phyloP scores from a whole-genome alignment of 2,329 filamentous ascomycete genomes.

The Ceratocystis destructans region DNA sequence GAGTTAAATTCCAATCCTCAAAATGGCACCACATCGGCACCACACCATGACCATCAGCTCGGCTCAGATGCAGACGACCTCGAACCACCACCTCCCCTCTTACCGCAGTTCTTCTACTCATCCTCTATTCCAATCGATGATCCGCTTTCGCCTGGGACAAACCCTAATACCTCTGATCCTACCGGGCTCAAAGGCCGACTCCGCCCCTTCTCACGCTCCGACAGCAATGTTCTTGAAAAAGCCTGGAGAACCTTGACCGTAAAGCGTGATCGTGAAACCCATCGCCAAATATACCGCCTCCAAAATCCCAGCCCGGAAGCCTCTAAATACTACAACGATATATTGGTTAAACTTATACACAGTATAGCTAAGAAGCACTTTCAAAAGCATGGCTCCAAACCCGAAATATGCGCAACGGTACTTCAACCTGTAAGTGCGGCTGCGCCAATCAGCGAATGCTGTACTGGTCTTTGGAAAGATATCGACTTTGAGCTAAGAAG shows the following conservation, averaged over 20 bases:
- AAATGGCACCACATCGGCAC: background rate
- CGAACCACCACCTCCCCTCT: slow-evolving; percentile 41
- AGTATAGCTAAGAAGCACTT: slow-evolving; percentile 35
- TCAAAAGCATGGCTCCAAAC: slow-evolving; percentile 29
- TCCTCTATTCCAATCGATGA: slow-evolving; percentile 77
- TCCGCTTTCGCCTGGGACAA: slow-evolving; percentile 54
- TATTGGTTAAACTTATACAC: slow-evolving; percentile 30
- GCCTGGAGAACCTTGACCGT: slow-evolving; percentile 55
- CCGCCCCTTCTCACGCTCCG: slow-evolving; percentile 63
- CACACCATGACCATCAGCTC: background rate
- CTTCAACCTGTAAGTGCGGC: slow-evolving; percentile 20
- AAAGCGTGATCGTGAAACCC: slow-evolving; percentile 35
- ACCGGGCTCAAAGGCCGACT: slow-evolving; percentile 43
- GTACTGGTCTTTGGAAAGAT: slow-evolving; percentile 35
- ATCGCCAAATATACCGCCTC: slow-evolving; percentile 27
- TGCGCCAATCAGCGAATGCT: slow-evolving; percentile 32
- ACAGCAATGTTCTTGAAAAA: slow-evolving; percentile 67
- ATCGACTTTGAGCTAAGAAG: slow-evolving; percentile 34
- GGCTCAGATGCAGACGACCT: slow-evolving; percentile 30
- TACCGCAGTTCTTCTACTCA: slow-evolving; percentile 72
- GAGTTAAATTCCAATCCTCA: background rate
- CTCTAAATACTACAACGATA: slow-evolving; percentile 28
- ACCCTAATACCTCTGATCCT: slow-evolving; percentile 34
- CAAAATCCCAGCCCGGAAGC: background rate
- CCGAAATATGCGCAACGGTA: slow-evolving; percentile 7